Evolutionary conservation across 2,329 filamentous ascomycete genomes (phyloP), one percentile per base, ranked within the genome.

Genomic region (Cladophialophora carrionii): DNA sequence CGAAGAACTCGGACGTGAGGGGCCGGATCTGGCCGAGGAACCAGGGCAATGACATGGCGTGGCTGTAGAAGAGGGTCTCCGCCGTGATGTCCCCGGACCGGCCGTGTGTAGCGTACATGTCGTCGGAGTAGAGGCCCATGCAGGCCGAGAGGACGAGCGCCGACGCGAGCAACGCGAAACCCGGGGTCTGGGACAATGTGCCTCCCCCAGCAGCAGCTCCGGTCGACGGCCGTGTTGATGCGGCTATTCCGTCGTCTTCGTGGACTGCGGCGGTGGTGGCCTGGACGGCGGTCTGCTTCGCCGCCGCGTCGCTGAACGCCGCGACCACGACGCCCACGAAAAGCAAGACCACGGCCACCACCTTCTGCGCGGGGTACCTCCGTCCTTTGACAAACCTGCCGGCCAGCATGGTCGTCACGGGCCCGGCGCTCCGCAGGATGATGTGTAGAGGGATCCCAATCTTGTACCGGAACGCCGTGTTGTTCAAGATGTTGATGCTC

Each of bases 381-480:
- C 94, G 96, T 8, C 73, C 73, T 48, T 94, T 94, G 73, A 89
- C 92, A 14, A 96, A 71, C 73, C 88, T 92, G 2, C 95, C 95
- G n/a, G 94, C 91, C 17, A 88, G 79, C 87, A 99, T 96, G 8
- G 95, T 98, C 4, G 93, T 96, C 68, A 98, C 96, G 72, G 93
- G 96, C 17, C 95, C 95, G 57, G 94, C 96, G 56, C 93, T 97
- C 60, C 95, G 87, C 32, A 99, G 83, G 71, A 99, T 98, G 72
- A 99, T 99, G 75, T 99, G 95, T 56, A 99, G 88, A 1, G 95
- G 95, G 0, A 99, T 92, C 6, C 92, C 96, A 63, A 99, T 98
- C 72, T 92, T 88, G 79, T 97, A 99, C 68, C 92, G 93, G 77
- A 99, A 99, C 6, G 94, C 95, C 82, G 94, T 94, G 73, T 99